phyloP scores from a whole-genome alignment of 257 asterid genomes.

The Schizonepeta tenuifolia region DNA sequence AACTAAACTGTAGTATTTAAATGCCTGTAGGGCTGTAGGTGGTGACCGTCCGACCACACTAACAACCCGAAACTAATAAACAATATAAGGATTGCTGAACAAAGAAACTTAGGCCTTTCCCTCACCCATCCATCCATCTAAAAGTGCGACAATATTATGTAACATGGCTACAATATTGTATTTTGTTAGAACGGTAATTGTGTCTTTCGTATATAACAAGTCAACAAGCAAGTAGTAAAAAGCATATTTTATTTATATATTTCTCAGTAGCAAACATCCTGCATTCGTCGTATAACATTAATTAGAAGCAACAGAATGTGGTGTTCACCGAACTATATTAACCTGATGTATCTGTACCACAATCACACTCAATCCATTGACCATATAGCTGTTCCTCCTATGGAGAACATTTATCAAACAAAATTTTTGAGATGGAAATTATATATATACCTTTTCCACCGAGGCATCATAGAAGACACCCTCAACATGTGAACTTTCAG shows the following conservation, averaged over 20 bases:
- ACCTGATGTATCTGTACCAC: slow-evolving; percentile 4
- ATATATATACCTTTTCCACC: slow-evolving; percentile 47
- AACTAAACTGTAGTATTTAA: neutral
- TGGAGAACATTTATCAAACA: slow-evolving; percentile 1
- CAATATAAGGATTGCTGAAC: neutral
- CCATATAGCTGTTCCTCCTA: slow-evolving; percentile 25
- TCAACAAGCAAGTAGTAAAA: slow-evolving; percentile 22
- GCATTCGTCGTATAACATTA: slow-evolving; percentile 2
- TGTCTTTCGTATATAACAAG: slow-evolving; percentile 13
- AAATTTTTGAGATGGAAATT: neutral
- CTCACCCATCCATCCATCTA: slow-evolving; percentile 16
- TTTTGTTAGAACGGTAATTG: neutral
- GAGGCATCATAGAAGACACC: slow-evolving; percentile 44
- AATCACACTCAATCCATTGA: neutral
- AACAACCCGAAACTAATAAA: slow-evolving; percentile 15
- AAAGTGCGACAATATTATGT: slow-evolving; percentile 7
- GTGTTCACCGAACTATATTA: slow-evolving; percentile 19
- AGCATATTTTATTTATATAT: neutral
- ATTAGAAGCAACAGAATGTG: neutral
- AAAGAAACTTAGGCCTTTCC: slow-evolving; percentile 6
- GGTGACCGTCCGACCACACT: neutral
- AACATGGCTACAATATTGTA: neutral
- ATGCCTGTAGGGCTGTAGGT: slow-evolving; percentile 1
- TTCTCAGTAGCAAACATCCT: neutral
- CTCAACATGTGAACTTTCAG: slow-evolving; percentile 33